These are phyloP conservation scores for Glebionis coronaria DNA, from an alignment of 129 eudicot species.

Conservation along the genomic window DNA sequence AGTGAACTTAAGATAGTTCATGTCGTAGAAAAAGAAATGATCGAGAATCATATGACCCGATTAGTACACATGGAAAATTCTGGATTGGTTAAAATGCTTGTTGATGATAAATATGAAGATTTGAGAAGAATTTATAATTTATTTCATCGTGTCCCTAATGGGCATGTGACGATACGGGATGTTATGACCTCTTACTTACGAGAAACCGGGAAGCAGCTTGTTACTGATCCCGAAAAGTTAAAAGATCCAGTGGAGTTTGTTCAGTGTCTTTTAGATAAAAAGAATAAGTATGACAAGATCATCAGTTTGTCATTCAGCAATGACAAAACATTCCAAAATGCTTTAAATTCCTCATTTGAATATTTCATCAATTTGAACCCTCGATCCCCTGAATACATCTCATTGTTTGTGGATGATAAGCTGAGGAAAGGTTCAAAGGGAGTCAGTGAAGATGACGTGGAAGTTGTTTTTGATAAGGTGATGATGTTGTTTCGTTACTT, in stretches of 20 bases:
- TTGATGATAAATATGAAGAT: conserved; percentile 67
- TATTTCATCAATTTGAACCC: conserved; percentile 58
- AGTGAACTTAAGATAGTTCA: conserved; percentile 38
- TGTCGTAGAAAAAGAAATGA: conserved; percentile 85
- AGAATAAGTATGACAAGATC: conserved; percentile 54
- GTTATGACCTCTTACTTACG: conserved; percentile 70
- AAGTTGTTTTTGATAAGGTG: conserved; percentile 63
- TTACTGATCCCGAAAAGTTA: conserved; percentile 68
- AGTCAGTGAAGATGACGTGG: conserved; percentile 73
- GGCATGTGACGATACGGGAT: conserved; percentile 47
- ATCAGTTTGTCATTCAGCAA: conserved; percentile 59
- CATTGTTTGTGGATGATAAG: conserved; percentile 77
- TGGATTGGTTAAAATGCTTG: conserved; percentile 73
- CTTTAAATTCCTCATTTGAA: conserved; percentile 72
- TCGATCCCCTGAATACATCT: conserved; percentile 68
- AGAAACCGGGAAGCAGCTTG: conserved; percentile 73
- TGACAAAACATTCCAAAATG: conserved; percentile 76
- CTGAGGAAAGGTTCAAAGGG: conserved; percentile 71
- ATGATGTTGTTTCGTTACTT: conserved; percentile 74
- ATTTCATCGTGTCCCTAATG: conserved; percentile 53
- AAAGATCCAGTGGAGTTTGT: conserved; percentile 83
- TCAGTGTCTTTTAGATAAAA: conserved; percentile 54
- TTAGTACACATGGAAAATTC: conserved; percentile 79
- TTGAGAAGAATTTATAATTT: conserved; percentile 65
- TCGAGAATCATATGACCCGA: conserved; percentile 71